Base-by-base conservation (phyloP, 1,284 basidiomycete genomes). In the Marasmius fiardii region DNA sequence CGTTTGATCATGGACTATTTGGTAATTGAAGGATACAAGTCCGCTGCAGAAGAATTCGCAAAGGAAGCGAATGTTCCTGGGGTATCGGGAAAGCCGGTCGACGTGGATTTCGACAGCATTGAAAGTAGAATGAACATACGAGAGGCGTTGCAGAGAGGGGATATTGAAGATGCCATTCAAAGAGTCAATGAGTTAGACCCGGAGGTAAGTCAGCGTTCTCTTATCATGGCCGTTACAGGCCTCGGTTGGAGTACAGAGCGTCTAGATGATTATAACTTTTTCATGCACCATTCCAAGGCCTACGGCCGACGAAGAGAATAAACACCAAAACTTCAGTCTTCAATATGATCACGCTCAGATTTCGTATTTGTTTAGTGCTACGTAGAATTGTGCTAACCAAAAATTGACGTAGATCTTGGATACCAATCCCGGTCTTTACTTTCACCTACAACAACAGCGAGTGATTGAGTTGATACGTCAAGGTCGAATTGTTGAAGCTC, bases 221-320 rank as follows among this genome's bases (percentile, higher is more conserved):
- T 55, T 60, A 53, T 55, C 54, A 10, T 44, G 52, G 50, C 23
- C 31, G 44, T 43, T 43, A 51, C 39, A 53, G 49, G 28, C 26
- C 37, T 23, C n/a, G n/a, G n/a, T n/a, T n/a, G n/a, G n/a, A 23
- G 37, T 39, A 51, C 59, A 51, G 61, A 52, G 68, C 56, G 63
- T 63, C 66, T 34, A 78, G 69, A 90, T 73, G 93, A 95, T 95
- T 93, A 88, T n/a, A n/a, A 80, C 66, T 66, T 71, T 83, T 89
- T 92, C 94, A 97, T 98, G 95, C 95, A 98, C 95, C 95, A 98
- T 95, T 90, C 95, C 86, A 81, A 98, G 88, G 79, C 85, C 80
- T 31, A 54, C 71, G 79, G 85, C 81, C 83, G 75, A 71, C 90
- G 90, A 88, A 86, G 90, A 92, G 71, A 85, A 68, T 71, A 73